phyloP scores from a whole-genome alignment of 139 green algal species.

The Chlorella sp. region DNA sequence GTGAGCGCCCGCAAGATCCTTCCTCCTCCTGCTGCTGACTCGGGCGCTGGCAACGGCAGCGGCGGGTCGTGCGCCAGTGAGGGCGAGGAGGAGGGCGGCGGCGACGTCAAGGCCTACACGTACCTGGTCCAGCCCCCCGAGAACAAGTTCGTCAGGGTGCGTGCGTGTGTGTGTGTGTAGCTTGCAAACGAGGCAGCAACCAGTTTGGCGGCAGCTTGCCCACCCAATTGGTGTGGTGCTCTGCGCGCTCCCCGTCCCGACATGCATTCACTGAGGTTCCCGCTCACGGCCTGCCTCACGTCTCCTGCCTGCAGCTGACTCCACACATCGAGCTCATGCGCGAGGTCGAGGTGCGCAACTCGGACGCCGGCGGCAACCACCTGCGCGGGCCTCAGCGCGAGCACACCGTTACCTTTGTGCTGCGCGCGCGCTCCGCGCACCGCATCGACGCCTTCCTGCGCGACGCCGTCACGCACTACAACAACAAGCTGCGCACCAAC shows the following conservation, averaged over 20 bases:
- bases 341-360: not conserved
- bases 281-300: no score
- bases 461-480: constrained; percentile 14
- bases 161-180: not conserved
- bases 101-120: no score
- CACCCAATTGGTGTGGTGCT: not conserved
- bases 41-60: no score
- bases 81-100: no score
- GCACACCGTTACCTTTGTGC: not conserved
- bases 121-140: not conserved
- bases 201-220: not conserved
- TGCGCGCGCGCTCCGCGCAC: not conserved
- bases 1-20: no score
- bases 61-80: no score
- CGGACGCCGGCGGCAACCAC: not conserved
- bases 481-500: not conserved
- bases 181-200: not conserved
- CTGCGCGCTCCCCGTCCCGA: not conserved
- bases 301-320: not conserved
- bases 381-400: no score
- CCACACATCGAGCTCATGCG: not conserved
- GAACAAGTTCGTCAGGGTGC: not conserved
- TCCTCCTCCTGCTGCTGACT: no score
- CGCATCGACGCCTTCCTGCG: constrained; percentile 17
- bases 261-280: not conserved